phyloP scores from a whole-genome alignment of 2,329 filamentous ascomycete species.

The Arthroderma uncinatum region DNA sequence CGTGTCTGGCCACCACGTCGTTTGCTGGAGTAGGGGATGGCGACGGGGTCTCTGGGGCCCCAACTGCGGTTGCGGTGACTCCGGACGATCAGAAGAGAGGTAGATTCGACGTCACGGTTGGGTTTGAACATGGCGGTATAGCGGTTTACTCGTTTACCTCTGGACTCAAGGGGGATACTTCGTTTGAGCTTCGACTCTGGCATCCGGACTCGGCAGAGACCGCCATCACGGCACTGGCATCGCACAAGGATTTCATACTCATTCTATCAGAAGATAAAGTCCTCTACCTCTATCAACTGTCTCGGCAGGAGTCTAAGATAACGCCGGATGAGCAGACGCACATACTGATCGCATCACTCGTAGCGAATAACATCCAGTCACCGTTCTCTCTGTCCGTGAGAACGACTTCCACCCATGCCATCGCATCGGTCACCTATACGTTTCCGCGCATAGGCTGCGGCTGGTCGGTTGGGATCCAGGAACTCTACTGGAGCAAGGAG shows the following conservation, averaged over 20 bases:
- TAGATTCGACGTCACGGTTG: slow-evolving; percentile 51
- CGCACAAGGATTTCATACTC: slow-evolving; percentile 62
- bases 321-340: not conserved
- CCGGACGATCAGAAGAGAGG: slow-evolving; percentile 34
- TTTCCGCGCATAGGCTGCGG: slow-evolving; percentile 64
- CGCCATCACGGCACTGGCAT: slow-evolving; percentile 58
- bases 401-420: slow-evolving; percentile 49
- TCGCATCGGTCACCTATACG: slow-evolving; percentile 80
- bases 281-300: slow-evolving; percentile 64
- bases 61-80: slow-evolving; percentile 44
- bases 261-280: slow-evolving; percentile 65
- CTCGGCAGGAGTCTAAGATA: not conserved
- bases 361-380: slow-evolving; percentile 65
- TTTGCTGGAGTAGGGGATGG: slow-evolving; percentile 20
- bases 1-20: slow-evolving; percentile 44
- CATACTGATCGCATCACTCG: slow-evolving; percentile 61
- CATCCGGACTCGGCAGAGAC: slow-evolving; percentile 54
- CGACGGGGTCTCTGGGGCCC: slow-evolving; percentile 51
- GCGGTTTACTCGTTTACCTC: slow-evolving; percentile 53
- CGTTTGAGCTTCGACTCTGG: slow-evolving; percentile 43
- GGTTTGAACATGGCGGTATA: slow-evolving; percentile 62
- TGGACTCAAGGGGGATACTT: slow-evolving; percentile 29
- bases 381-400: slow-evolving; percentile 76
- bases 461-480: slow-evolving; percentile 88
- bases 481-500: slow-evolving; percentile 54